These are phyloP conservation scores for Nicotiana sylvestris DNA, from an alignment of 257 asterid species.

Conservation along the genomic window DNA sequence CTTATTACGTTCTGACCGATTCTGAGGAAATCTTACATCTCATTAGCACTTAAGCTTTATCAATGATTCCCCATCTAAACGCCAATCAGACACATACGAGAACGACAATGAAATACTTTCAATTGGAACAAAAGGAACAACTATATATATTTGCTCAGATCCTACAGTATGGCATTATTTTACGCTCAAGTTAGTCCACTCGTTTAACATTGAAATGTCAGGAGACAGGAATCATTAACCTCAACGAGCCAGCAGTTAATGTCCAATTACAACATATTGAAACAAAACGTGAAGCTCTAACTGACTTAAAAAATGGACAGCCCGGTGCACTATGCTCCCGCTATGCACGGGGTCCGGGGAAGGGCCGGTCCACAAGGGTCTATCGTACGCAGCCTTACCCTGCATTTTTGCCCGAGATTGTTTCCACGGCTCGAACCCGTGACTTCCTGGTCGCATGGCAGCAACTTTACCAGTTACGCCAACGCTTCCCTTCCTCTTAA, in stretches of 20 bases:
- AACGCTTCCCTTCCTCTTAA: too few relatives aligned
- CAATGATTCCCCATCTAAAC: background rate
- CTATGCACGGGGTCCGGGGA: too few relatives aligned
- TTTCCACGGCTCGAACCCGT: too few relatives aligned
- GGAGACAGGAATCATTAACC: background rate
- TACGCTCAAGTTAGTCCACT: background rate
- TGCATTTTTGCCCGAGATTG: too few relatives aligned
- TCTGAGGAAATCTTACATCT: background rate
- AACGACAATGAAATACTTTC: background rate
- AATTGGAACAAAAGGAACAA: background rate
- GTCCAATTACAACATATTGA: background rate
- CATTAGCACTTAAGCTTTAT: background rate
- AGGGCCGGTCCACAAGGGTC: too few relatives aligned
- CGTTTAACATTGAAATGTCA: background rate
- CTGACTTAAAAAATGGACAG: too few relatives aligned
- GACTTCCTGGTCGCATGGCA: too few relatives aligned
- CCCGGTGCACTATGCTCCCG: too few relatives aligned
- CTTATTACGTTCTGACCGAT: background rate
- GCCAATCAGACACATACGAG: background rate
- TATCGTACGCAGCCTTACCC: too few relatives aligned
- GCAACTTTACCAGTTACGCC: too few relatives aligned
- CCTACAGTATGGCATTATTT: background rate
- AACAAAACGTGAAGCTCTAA: slow-evolving; percentile 7
- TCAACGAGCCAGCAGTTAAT: background rate
- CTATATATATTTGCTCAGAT: background rate